These are phyloP conservation scores for Gloeostereum incarnatum DNA, from an alignment of 768 basidiomycete species.

Conservation along the genomic window DNA sequence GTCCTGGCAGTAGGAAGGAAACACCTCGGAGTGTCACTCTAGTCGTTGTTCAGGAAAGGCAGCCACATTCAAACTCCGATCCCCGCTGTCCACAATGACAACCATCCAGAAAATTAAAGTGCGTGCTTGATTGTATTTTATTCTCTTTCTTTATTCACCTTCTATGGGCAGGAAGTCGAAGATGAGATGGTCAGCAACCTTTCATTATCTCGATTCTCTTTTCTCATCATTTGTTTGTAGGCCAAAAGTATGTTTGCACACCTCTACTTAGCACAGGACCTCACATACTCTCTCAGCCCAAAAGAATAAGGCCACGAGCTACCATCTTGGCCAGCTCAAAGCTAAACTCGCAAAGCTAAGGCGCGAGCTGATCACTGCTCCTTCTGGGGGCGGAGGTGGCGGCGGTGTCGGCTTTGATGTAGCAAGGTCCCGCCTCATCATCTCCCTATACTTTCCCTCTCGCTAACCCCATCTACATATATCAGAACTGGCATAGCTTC, in stretches of 20 bases:
- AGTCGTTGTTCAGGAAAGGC: not conserved
- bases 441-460: conserved; percentile 1
- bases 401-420: conserved; percentile 97
- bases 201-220: conserved; percentile 1
- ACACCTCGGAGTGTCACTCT: not conserved
- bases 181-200: conserved; percentile 80
- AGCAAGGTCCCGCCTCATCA: conserved; percentile 36
- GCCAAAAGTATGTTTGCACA: conserved; percentile 63
- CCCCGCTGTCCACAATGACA: conserved; percentile 49
- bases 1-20: not conserved
- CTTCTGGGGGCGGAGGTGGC: conserved; percentile 73
- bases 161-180: conserved; percentile 69
- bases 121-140: conserved; percentile 13
- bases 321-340: conserved; percentile 94
- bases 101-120: conserved; percentile 90
- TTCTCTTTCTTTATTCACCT: conserved; percentile 13
- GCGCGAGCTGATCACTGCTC: conserved; percentile 81
- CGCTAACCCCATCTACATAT: not conserved
- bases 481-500: conserved; percentile 89
- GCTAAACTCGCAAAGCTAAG: conserved; percentile 97
- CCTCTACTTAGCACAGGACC: not conserved
- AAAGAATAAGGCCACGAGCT: conserved; percentile 94
- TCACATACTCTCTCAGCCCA: conserved; percentile 45
- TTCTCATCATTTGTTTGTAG: conserved; percentile 23
- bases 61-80: conserved; percentile 12